phyloP scores from a whole-genome alignment of 2,329 filamentous ascomycete species.

The Cladosporium sp. region DNA sequence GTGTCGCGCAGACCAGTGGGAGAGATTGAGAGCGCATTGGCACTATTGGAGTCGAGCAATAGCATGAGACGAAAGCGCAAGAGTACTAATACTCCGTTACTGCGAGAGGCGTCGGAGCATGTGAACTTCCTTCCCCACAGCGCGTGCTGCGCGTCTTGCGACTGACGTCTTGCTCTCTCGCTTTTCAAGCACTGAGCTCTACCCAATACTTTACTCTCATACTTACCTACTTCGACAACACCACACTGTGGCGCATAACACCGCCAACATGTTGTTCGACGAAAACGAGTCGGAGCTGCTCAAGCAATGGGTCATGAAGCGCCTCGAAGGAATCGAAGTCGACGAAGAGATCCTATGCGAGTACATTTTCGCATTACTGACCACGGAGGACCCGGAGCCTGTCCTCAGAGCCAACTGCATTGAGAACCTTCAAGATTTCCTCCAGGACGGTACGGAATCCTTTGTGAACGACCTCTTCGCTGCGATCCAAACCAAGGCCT shows the following conservation, averaged over 20 bases:
- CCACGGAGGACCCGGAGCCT: slow-evolving; percentile 63
- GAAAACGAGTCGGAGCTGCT: slow-evolving; percentile 55
- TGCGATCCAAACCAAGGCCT: slow-evolving; percentile 56
- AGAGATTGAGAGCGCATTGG: too few species aligned
- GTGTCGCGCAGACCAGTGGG: not conserved
- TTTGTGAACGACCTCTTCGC: slow-evolving; percentile 71
- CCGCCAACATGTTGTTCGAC: slow-evolving; percentile 48
- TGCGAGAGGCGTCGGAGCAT: not conserved
- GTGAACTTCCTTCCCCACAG: slow-evolving; percentile 4
- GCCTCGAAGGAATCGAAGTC: slow-evolving; percentile 70
- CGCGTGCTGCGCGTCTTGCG: not conserved
- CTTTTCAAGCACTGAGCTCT: not conserved
- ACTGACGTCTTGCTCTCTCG: not conserved
- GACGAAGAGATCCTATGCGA: slow-evolving; percentile 79
- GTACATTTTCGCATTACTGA: slow-evolving; percentile 74
- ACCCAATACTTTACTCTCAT: not conserved
- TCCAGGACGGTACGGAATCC: slow-evolving; percentile 59
- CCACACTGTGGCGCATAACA: not conserved
- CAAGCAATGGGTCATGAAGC: slow-evolving; percentile 73
- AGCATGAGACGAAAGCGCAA: not conserved
- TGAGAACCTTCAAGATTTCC: slow-evolving; percentile 69
- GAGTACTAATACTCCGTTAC: not conserved
- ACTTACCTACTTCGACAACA: not conserved
- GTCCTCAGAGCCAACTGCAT: slow-evolving; percentile 65
- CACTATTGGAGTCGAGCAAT: not conserved